Conservation (phyloP, 1,284 basidiomycete species). For the Heterobasidion annosum region DNA sequence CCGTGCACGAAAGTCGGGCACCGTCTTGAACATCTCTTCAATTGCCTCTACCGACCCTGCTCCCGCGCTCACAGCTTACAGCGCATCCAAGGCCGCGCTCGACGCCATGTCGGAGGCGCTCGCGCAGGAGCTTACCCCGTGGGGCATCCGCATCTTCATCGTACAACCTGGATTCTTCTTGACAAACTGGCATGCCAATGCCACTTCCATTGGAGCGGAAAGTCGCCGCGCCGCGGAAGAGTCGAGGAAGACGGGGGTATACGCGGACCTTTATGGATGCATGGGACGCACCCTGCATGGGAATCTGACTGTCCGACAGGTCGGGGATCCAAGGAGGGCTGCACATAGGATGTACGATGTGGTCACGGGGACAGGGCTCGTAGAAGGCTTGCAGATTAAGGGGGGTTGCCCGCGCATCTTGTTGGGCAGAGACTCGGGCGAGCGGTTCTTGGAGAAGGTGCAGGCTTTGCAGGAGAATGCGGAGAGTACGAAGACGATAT, state of each 20-base stretch:
- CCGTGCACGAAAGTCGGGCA: constrained; percentile 15
- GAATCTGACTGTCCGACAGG: constrained; percentile 6
- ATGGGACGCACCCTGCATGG: constrained; percentile 8
- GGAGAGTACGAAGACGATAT: constrained; percentile 14
- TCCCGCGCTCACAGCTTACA: constrained; percentile 16
- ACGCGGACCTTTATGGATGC: constrained; percentile 14
- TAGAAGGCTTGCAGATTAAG: constrained; percentile 6
- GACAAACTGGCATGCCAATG: constrained; percentile 16
- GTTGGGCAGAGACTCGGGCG: constrained; percentile 15
- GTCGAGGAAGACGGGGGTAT: constrained; percentile 7
- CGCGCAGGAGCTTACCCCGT: constrained; percentile 17
- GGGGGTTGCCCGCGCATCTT: constrained; percentile 12
- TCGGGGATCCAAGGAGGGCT: constrained; percentile 15
- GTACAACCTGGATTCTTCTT: constrained; percentile 22
- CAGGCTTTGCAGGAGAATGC: constrained; percentile 12
- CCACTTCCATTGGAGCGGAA: constrained; percentile 3
- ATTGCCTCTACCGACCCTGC: constrained; percentile 9
- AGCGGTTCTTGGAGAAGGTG: constrained; percentile 10
- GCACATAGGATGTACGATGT: constrained; percentile 17
- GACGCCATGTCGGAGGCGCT: constrained; percentile 20
- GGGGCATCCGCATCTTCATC: constrained; percentile 17
- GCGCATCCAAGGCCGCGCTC: constrained; percentile 19
- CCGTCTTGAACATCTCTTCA: constrained; percentile 19
- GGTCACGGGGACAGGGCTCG: constrained; percentile 14
- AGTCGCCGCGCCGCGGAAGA: background rate